Percentiles rank a stretch among this genome's conserved stretches.
These are phyloP conservation scores for Fomitopsis pulvina DNA, from an alignment of 768 basidiomycete genomes.

Conservation along the genomic window DNA sequence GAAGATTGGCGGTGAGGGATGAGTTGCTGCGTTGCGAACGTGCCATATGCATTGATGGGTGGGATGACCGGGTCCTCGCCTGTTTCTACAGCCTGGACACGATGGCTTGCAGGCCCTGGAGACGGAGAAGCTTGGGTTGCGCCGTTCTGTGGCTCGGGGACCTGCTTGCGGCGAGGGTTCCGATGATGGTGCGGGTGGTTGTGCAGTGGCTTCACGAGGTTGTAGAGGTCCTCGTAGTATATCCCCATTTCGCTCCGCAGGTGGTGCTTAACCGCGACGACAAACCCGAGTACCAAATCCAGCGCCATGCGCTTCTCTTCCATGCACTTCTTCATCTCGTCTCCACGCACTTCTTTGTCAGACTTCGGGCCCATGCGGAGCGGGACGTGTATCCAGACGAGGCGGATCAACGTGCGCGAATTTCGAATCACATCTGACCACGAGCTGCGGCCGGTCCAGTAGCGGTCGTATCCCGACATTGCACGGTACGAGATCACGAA, in stretches of 20 bases:
- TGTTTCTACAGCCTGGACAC: not conserved
- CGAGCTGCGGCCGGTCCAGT: constrained; percentile 46
- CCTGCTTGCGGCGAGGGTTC: not conserved
- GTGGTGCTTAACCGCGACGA: constrained; percentile 56
- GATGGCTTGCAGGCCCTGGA: not conserved
- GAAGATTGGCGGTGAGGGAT: constrained; percentile 13
- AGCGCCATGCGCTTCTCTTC: constrained; percentile 54
- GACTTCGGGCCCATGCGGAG: constrained; percentile 38
- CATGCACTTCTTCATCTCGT: constrained; percentile 48
- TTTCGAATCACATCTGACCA: constrained; percentile 55
- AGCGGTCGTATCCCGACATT: constrained; percentile 60
- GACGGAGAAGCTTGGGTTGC: not conserved
- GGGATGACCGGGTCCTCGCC: constrained; percentile 32
- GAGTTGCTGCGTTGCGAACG: constrained; percentile 29
- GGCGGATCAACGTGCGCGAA: constrained; percentile 39
- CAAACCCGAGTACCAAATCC: constrained; percentile 49
- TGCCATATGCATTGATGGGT: constrained; percentile 45
- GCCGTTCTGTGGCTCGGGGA: not conserved
- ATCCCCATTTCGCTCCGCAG: constrained; percentile 54
- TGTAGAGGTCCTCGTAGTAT: constrained; percentile 57
- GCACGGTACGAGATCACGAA: constrained; percentile 58
- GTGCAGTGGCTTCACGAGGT: constrained; percentile 49
- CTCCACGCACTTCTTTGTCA: constrained; percentile 9
- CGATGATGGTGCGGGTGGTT: constrained; percentile 15
- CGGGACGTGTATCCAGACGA: constrained; percentile 61